Percentiles rank a stretch among this genome's conserved stretches.
phyloP scores from a whole-genome alignment of 2,329 filamentous ascomycete genomes.

The Monilinia polystroma region DNA sequence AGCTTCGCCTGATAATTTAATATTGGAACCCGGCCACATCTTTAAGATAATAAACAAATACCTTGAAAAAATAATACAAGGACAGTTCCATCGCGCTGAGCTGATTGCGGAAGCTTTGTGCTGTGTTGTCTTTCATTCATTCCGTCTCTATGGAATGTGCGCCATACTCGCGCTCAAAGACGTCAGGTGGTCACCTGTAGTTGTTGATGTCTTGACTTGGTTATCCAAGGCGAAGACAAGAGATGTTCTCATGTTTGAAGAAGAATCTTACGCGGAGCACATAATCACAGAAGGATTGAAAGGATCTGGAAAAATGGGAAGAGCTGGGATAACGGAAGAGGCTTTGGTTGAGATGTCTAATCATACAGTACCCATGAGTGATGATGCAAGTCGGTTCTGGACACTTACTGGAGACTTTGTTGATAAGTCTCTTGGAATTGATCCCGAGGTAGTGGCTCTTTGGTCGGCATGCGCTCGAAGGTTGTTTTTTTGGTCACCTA shows the following conservation, averaged over 20 bases:
- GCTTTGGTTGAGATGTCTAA: not conserved
- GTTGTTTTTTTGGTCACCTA: not conserved
- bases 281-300: not conserved
- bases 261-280: constrained; percentile 4
- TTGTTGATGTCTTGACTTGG: not conserved
- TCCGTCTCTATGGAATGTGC: not conserved
- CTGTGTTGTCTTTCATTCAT: constrained; percentile 10
- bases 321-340: not conserved
- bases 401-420: not conserved
- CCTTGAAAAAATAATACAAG: not conserved
- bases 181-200: no score
- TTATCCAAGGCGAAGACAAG: not conserved
- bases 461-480: constrained; percentile 11
- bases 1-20: not conserved
- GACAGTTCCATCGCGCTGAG: constrained; percentile 39
- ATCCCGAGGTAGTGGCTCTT: not conserved
- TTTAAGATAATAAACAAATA: not conserved
- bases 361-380: no score
- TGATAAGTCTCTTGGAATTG: not conserved
- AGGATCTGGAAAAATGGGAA: not conserved
- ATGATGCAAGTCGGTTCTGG: not conserved
- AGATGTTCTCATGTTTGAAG: constrained; percentile 4
- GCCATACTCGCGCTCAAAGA: not conserved
- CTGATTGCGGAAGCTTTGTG: constrained; percentile 13
- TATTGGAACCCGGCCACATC: not conserved